Evolutionary conservation across 129 eudicot species (phyloP).

Genomic region (Flaveria trinervia): DNA sequence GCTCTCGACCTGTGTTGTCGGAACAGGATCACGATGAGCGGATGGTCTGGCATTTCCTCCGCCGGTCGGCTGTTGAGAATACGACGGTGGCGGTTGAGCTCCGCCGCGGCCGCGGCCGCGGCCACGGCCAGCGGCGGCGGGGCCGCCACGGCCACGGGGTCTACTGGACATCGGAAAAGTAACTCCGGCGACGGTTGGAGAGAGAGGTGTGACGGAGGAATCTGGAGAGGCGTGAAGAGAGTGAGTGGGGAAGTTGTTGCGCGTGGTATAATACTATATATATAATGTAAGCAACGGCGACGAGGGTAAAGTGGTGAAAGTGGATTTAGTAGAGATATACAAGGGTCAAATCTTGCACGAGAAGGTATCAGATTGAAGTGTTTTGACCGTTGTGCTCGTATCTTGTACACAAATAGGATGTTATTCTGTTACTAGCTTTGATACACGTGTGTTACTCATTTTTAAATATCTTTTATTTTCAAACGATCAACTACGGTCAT

Average conservation of each 20-base stretch:
- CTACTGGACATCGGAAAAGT: conserved; percentile 40
- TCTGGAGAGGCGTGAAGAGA: background rate
- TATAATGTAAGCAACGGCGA: background rate
- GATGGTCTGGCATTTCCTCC: conserved; percentile 27
- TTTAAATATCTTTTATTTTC: too few relatives aligned
- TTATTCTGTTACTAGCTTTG: too few relatives aligned
- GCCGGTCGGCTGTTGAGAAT: background rate
- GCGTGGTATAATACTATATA: conserved; percentile 9
- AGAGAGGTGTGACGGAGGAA: conserved; percentile 20
- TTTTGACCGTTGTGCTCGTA: too few relatives aligned
- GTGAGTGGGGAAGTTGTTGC: background rate
- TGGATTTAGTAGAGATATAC: background rate
- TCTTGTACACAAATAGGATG: too few relatives aligned
- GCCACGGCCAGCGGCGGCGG: conserved; percentile 26
- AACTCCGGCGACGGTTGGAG: conserved; percentile 8
- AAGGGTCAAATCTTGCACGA: conserved; percentile 13
- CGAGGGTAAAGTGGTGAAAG: background rate
- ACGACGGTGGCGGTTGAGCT: conserved; percentile 1
- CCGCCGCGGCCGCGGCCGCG: conserved; percentile 39
- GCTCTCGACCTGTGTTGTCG: background rate
- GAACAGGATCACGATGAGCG: background rate
- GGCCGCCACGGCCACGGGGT: conserved; percentile 44
- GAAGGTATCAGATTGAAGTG: background rate
- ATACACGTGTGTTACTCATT: too few relatives aligned
- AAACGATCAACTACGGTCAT: too few relatives aligned